Percentiles rank a stretch among this genome's conserved stretches.
Conservation (phyloP, 2,329 filamentous ascomycete species). For the Macrophomina tecta region DNA sequence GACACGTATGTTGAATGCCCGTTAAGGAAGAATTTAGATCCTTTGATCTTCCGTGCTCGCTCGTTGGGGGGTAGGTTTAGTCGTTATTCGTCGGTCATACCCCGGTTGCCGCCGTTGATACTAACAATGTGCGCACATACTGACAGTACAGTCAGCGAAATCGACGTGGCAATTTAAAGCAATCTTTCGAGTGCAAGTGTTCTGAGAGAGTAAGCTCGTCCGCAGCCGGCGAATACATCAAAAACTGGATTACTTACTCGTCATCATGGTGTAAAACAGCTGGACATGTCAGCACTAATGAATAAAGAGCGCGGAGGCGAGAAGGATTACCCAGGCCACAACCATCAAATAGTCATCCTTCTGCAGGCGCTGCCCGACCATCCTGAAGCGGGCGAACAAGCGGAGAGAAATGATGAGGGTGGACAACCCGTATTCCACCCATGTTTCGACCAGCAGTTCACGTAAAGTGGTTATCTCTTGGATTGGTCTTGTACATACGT, state of each 20-base stretch:
- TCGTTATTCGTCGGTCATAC: constrained; percentile 42
- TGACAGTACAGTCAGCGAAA: too few relatives aligned
- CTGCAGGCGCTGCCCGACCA: constrained; percentile 44
- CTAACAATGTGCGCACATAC: constrained; percentile 38
- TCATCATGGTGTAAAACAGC: constrained; percentile 34
- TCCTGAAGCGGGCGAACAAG: constrained; percentile 41
- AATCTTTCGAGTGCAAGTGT: too few relatives aligned
- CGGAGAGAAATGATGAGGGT: constrained; percentile 41
- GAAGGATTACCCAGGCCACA: constrained; percentile 37
- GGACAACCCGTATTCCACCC: constrained; percentile 45
- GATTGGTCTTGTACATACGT: too few relatives aligned
- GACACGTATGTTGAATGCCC: constrained; percentile 44
- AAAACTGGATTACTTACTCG: not conserved
- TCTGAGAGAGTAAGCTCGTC: too few relatives aligned
- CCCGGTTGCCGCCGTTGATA: constrained; percentile 37
- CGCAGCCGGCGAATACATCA: too few relatives aligned
- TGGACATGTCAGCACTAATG: not conserved
- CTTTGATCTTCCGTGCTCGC: constrained; percentile 38
- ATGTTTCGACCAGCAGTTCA: constrained; percentile 40
- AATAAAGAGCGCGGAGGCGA: not conserved
- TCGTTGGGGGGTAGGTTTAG: constrained; percentile 38
- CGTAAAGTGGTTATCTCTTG: not conserved
- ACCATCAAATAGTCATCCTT: constrained; percentile 46
- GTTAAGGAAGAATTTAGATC: constrained; percentile 46
- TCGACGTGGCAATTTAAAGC: too few relatives aligned